Evolutionary conservation across 1,284 basidiomycete genomes (phyloP).

Genomic region (Rugosomyces carneus): DNA sequence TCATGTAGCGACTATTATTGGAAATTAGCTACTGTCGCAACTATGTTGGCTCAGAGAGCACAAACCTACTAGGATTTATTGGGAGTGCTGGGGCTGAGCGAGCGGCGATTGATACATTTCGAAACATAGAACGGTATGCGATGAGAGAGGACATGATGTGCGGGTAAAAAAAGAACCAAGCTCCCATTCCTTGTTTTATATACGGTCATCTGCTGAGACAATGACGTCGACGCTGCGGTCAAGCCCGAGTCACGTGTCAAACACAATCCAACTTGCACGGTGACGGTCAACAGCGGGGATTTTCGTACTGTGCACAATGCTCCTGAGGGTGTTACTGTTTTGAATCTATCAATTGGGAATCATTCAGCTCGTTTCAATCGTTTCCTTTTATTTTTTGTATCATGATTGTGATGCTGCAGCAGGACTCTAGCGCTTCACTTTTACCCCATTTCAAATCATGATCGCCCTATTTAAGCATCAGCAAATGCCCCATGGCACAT

Average conservation of each 20-base stretch:
- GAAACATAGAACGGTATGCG: slow-evolving; percentile 4
- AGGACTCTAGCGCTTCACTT: too few relatives aligned
- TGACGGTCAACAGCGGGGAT: neutral
- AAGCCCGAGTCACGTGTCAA: too few relatives aligned
- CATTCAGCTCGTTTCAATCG: too few relatives aligned
- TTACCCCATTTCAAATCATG: too few relatives aligned
- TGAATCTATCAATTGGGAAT: too few relatives aligned
- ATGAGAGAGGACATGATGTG: slow-evolving; percentile 12
- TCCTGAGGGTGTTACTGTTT: too few relatives aligned
- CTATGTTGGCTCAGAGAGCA: neutral
- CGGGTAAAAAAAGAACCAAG: slow-evolving; percentile 2
- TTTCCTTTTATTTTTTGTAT: too few relatives aligned
- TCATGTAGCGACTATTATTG: slow-evolving; percentile 12
- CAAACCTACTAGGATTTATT: slow-evolving; percentile 12
- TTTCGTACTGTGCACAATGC: too few relatives aligned
- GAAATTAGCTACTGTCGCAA: slow-evolving; percentile 4
- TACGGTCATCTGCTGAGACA: slow-evolving; percentile 13
- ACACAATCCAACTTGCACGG: too few relatives aligned
- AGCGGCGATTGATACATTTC: neutral
- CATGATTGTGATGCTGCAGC: too few relatives aligned
- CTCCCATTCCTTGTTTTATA: slow-evolving; percentile 6
- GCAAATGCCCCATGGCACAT: too few relatives aligned
- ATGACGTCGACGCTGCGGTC: slow-evolving; percentile 8
- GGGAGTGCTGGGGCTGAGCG: slow-evolving; percentile 2
- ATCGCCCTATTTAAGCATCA: too few relatives aligned